Percentiles rank a stretch among this genome's conserved stretches.
These are phyloP conservation scores for Cordyceps militaris DNA, from an alignment of 2,329 filamentous ascomycete genomes.

Conservation along the genomic window DNA sequence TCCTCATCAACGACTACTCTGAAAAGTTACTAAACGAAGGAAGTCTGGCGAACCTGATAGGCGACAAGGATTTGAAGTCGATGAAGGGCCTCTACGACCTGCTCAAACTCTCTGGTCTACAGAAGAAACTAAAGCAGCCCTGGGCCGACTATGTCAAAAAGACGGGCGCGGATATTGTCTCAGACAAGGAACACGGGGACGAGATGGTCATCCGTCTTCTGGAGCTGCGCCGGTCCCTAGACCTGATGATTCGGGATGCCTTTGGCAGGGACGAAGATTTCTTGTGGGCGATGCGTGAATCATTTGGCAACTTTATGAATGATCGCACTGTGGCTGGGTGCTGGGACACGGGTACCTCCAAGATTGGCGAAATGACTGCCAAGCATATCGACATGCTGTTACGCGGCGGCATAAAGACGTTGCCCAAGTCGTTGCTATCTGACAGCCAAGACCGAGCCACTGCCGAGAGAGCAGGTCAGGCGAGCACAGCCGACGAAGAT, in stretches of 20 bases:
- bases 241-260: slow-evolving; percentile 67
- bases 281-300: slow-evolving; percentile 70
- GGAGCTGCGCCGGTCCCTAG: slow-evolving; percentile 70
- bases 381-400: slow-evolving; percentile 91
- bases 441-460: slow-evolving; percentile 50
- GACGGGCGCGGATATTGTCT: slow-evolving; percentile 70
- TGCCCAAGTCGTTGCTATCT: slow-evolving; percentile 62
- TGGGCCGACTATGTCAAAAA: slow-evolving; percentile 75
- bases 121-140: slow-evolving; percentile 59
- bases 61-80: slow-evolving; percentile 60
- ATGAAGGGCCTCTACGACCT: slow-evolving; percentile 73
- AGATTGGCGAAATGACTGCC: slow-evolving; percentile 97
- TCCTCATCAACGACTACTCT: slow-evolving; percentile 63
- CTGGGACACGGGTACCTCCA: slow-evolving; percentile 79
- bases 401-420: slow-evolving; percentile 76
- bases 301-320: slow-evolving; percentile 90
- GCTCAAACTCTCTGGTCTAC: slow-evolving; percentile 63
- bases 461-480: slow-evolving; percentile 55
- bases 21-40: slow-evolving; percentile 57
- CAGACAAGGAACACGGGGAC: slow-evolving; percentile 68
- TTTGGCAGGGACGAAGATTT: slow-evolving; percentile 75
- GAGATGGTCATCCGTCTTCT: slow-evolving; percentile 83
- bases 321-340: slow-evolving; percentile 66
- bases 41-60: slow-evolving; percentile 66
- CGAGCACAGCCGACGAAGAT: slow-evolving; percentile 76